Conservation (phyloP, 176 grass and related monocot species). For the Metroxylon sagu region DNA sequence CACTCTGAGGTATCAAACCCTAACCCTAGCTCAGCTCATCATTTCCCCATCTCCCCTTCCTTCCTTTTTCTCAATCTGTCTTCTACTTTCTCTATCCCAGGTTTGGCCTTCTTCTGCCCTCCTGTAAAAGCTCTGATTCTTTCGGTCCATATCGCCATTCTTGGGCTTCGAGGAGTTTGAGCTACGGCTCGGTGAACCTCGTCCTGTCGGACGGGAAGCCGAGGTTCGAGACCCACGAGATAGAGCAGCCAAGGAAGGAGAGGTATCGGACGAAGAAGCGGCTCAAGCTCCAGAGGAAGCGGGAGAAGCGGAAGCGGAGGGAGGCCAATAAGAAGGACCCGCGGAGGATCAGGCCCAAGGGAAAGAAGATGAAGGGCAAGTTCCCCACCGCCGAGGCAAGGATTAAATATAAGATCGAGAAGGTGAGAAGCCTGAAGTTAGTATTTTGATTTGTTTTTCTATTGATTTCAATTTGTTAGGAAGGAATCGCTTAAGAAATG, state of each 20-base stretch:
- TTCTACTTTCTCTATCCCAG: conserved; percentile 22
- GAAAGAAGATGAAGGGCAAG: conserved; percentile 66
- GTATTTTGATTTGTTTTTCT: conserved; percentile 6
- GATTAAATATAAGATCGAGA: conserved; percentile 89
- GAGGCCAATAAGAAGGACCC: conserved; percentile 88
- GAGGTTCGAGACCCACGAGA: conserved; percentile 71
- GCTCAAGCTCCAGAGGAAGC: conserved; percentile 72
- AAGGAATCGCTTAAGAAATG: no score
- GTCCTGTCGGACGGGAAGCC: conserved; percentile 70
- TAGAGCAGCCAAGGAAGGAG: conserved; percentile 58
- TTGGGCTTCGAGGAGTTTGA: conserved; percentile 31
- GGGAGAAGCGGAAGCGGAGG: conserved; percentile 60
- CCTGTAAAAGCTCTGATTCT: conserved; percentile 22
- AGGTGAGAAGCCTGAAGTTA: conserved; percentile 29
- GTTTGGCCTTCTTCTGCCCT: conserved; percentile 12
- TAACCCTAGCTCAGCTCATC: not conserved
- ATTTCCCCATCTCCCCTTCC: not conserved
- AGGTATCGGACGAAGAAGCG: conserved; percentile 68
- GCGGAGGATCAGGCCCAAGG: conserved; percentile 62
- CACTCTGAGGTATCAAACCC: conserved; percentile 18
- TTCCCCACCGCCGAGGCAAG: conserved; percentile 69
- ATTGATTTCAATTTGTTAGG: no score
- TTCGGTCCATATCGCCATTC: conserved; percentile 18
- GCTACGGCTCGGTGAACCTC: conserved; percentile 60
- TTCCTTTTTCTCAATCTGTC: conserved; percentile 5